A percentile compares a stretch with the other conserved stretches of the same genome.
These are phyloP conservation scores for Fagopyrum homotropicum DNA, from an alignment of 148 eudicot genomes.

Conservation along the genomic window DNA sequence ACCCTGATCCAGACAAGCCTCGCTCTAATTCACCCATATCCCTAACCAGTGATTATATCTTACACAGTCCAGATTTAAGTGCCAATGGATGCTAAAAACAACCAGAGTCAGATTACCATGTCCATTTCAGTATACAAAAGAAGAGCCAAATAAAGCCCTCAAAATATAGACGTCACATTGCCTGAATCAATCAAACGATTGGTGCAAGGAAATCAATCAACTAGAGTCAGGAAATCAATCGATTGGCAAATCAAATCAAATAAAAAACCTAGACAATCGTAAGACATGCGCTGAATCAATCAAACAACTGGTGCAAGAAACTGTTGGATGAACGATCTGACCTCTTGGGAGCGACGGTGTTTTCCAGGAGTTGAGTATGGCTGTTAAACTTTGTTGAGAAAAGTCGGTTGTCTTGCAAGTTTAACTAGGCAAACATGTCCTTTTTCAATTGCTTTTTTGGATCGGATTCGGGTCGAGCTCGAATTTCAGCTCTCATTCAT, in stretches of 20 bases:
- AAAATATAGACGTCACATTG: background rate
- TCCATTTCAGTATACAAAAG: background rate
- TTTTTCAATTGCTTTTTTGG: too few relatives aligned
- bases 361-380: background rate
- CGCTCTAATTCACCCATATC: background rate
- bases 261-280: background rate
- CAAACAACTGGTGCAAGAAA: background rate
- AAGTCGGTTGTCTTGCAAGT: too few relatives aligned
- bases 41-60: background rate
- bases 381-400: too few relatives aligned
- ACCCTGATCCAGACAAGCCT: background rate
- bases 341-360: background rate
- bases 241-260: background rate
- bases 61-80: background rate
- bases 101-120: background rate
- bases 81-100: too few relatives aligned
- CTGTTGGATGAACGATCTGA: background rate
- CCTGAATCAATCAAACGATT: background rate
- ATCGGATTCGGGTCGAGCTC: too few relatives aligned
- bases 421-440: too few relatives aligned
- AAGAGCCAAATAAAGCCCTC: background rate
- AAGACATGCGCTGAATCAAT: background rate
- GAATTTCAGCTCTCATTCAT: too few relatives aligned
- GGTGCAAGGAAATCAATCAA: too few relatives aligned
- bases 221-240: background rate